Evolutionary conservation across 441 rosid genomes (phyloP), one percentile per base, ranked within the genome.

Genomic region (Adansonia gregorii): DNA sequence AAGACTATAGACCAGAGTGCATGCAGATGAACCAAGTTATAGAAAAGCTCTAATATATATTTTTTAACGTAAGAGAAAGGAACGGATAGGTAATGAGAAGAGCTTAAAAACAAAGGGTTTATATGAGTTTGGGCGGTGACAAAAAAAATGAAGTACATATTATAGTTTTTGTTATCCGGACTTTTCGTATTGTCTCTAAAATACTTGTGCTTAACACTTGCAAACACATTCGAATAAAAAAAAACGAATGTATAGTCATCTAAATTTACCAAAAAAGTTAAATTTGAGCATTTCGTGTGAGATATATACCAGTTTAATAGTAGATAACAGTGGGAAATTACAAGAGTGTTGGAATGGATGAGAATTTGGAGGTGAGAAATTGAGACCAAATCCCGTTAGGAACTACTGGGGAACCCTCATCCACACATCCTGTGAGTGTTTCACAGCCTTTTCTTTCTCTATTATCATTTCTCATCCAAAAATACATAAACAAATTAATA

Each of bases 281-380:
- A 27, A 27, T 27, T 27, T 27, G 31, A 27, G 31, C 31, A 27
- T 27, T 27, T 27, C 2, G 35, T 31, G 35, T 31, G 35, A 31
- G 35, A 31, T 31, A 31, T 31, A 31, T 31, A 2, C 35, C 35
- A 31, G 35, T 31, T 31, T 31, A 31, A 31, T 0, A 31, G 35
- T 31, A 31, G 35, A 31, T 31, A 31, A 31, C 35, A 31, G 35
- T 31, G 27, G 72, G 10, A 70, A 15, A 79, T 73, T 72, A 49
- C 73, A 74, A 78, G 82, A 31, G 35, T 31, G 35, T 31, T 69
- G 76, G 58, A 78, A 81, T 84, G 92, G 92, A 88, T 88, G 86
- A 83, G 90, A 76, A 78, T 82, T 78, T 82, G 86, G 86, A 87
- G 92, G 89, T 84, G 85, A 82, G 89, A 76, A 84, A 78, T 86